These are phyloP conservation scores for Polygonum aviculare DNA, from an alignment of 148 eudicot species.

Conservation along the genomic window DNA sequence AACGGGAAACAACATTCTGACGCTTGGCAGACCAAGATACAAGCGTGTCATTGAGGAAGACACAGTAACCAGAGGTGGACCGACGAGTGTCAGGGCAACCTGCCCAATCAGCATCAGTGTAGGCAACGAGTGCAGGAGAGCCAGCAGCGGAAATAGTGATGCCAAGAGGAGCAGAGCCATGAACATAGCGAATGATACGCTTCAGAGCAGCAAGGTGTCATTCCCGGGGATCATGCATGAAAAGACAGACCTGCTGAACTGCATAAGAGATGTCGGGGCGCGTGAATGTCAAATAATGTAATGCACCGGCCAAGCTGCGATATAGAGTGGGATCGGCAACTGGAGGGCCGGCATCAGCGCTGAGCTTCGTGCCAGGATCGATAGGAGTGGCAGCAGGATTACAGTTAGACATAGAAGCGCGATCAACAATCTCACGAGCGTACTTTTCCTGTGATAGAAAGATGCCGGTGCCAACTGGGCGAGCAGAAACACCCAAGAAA, in stretches of 20 bases:
- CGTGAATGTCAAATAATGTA: background rate
- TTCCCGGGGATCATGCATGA: background rate
- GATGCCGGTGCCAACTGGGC: background rate
- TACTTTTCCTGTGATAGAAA: background rate
- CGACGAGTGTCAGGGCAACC: no score
- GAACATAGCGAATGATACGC: background rate
- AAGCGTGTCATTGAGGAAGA: constrained; percentile 2
- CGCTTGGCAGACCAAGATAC: constrained; percentile 7
- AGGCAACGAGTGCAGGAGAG: background rate
- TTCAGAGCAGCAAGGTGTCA: background rate
- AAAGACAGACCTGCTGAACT: background rate
- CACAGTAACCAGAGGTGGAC: background rate
- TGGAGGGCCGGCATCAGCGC: background rate
- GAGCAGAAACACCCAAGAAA: constrained; percentile 1
- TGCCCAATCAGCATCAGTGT: no score
- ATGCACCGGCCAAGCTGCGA: no score
- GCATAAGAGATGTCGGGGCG: background rate
- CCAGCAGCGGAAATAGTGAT: background rate
- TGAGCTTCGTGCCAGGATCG: background rate
- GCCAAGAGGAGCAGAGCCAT: background rate
- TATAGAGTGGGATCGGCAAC: background rate
- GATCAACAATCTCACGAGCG: background rate
- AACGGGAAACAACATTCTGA: constrained; percentile 5
- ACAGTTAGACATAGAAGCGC: constrained; percentile 5
- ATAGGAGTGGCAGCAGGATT: background rate